Conservation (phyloP, 495 filamentous ascomycete species). For the Hyaloscypha finlandica region DNA sequence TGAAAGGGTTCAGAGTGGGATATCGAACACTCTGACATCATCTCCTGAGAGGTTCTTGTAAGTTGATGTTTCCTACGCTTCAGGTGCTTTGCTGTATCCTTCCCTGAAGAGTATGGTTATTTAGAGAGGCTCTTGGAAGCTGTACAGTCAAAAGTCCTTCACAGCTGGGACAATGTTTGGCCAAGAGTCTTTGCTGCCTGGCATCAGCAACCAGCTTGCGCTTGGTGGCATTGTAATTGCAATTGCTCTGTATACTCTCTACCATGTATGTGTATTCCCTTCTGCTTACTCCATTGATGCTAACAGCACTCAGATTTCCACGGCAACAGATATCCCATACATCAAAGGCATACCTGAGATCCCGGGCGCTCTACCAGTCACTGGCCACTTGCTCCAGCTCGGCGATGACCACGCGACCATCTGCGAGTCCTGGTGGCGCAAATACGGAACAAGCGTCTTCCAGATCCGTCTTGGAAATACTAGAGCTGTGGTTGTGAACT, state of each 20-base stretch:
- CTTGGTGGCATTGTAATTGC: background rate
- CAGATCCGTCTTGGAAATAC: constrained; percentile 58
- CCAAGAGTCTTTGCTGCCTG: constrained; percentile 10
- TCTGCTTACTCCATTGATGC: background rate
- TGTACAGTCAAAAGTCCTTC: background rate
- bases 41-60: background rate
- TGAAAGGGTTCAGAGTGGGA: constrained; percentile 11
- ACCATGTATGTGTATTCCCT: constrained; percentile 9
- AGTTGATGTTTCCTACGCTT: background rate
- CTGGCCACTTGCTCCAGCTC: constrained; percentile 45
- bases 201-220: constrained; percentile 16
- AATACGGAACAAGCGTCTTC: constrained; percentile 54
- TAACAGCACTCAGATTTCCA: constrained; percentile 14
- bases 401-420: constrained; percentile 57
- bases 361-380: constrained; percentile 15
- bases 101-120: background rate
- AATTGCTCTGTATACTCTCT: constrained; percentile 13
- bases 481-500: constrained; percentile 49
- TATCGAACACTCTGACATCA: background rate
- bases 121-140: background rate
- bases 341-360: constrained; percentile 27
- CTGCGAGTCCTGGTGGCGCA: constrained; percentile 54
- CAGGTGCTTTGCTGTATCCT: background rate
- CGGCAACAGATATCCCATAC: constrained; percentile 22
- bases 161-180: background rate